Base-by-base conservation (phyloP, 305 asterid species). In the Fraxinus greggii region DNA sequence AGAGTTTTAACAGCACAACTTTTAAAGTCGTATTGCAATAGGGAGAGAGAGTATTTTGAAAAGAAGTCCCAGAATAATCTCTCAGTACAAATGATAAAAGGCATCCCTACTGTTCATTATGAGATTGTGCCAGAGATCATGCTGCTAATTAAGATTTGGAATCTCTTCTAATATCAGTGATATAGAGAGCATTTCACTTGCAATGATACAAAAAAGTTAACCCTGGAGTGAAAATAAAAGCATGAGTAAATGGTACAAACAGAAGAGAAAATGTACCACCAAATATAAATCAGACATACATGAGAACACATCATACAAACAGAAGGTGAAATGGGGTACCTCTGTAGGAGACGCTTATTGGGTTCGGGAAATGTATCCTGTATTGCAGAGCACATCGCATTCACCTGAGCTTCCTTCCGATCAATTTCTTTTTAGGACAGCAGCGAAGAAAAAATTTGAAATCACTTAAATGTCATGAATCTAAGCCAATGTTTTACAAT, bases 351-450 rank as follows among this genome's bases (percentile, higher is more conserved):
- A 73, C 97, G 98, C 84, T 94, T 90, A 81, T 97, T 97, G 81
- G 99, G 99, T 79, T 97, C 98, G 63, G 99, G 98, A 86, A 97
- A 94, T 7, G 98, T 90, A 87, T 97, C 99, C 72, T 88, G 87
- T 81, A 97, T 87, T 23, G 98, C 97, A 84, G 96, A 92, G 79
- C 89, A 94, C 92, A 97, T 87, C 69, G 98, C 97, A 82, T 88
- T 93, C 79, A 90, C 84, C 83, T 97, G 94, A 79, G 97, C 93
- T 84, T 92, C 98, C 91, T 88, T 97, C 79, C 87, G 89, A 80
- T 94, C 98, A 82, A 91, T 87, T 93, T 91, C 99, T 94, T 79
- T 77, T 81, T 81, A 82, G 75, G 63, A 83, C 83, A 81, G 70
- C 83, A 84, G 85, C 48, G 83, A 82, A 85, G 81, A 67, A 28